Evolutionary conservation across 768 basidiomycete species (phyloP).

Genomic region (Kwoniella sp.): DNA sequence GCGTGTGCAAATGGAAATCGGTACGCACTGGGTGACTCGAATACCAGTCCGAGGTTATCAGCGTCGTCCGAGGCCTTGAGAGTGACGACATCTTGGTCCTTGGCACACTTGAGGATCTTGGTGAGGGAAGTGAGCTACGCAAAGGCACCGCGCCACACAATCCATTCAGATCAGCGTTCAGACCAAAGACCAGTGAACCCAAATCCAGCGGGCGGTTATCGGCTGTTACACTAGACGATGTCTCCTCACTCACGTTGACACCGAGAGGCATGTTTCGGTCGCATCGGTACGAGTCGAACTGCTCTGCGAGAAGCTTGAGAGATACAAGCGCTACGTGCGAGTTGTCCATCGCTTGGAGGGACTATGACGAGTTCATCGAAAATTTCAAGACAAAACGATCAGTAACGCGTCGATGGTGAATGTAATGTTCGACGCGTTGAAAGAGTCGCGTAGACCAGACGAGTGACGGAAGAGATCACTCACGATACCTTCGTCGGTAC

Average conservation of each 20-base stretch:
- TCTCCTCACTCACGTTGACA: conserved; percentile 53
- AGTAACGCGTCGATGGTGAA: not conserved
- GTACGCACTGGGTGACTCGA: conserved; percentile 81
- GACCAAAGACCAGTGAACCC: too few species aligned
- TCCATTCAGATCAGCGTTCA: not conserved
- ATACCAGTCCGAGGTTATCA: conserved; percentile 82
- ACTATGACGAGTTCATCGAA: conserved; percentile 56
- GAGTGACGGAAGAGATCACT: conserved; percentile 43
- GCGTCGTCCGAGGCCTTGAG: conserved; percentile 89
- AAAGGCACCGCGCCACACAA: not conserved
- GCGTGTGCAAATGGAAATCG: not conserved
- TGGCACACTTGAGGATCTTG: conserved; percentile 95
- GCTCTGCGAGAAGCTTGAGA: conserved; percentile 74
- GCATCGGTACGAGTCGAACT: conserved; percentile 84
- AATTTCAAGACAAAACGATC: not conserved
- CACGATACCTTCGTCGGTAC: conserved; percentile 90
- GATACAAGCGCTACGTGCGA: conserved; percentile 97
- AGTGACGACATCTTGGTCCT: conserved; percentile 89
- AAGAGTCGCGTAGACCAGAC: not conserved
- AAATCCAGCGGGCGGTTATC: too few species aligned
- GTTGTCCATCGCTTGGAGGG: conserved; percentile 99
- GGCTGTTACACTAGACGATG: not conserved
- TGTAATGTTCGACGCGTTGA: not conserved
- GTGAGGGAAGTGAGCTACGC: conserved; percentile 83
- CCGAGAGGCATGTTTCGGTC: conserved; percentile 77